Conservation (phyloP, 2,329 filamentous ascomycete species). For the Cladosporium sphaerospermum region DNA sequence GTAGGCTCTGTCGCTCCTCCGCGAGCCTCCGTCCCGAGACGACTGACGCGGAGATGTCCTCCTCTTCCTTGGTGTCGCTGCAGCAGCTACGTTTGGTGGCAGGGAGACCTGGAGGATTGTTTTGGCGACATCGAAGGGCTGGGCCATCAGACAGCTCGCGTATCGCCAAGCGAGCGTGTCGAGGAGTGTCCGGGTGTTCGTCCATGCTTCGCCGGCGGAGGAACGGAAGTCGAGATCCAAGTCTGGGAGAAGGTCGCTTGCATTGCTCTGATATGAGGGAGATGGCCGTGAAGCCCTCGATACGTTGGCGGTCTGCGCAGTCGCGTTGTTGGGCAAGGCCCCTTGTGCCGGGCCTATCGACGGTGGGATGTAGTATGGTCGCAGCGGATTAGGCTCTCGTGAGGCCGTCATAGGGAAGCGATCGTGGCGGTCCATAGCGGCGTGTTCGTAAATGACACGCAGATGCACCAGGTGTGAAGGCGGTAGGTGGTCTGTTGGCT, state of each 20-base stretch:
- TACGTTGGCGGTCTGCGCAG: conserved; percentile 36
- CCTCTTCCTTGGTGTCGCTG: conserved; percentile 26
- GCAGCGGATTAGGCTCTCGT: conserved; percentile 55
- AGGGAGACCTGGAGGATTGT: conserved; percentile 74
- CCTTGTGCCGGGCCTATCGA: conserved; percentile 48
- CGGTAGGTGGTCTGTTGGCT: too few species aligned
- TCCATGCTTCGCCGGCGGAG: conserved; percentile 29
- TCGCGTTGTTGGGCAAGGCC: conserved; percentile 42
- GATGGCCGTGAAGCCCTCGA: conserved; percentile 34
- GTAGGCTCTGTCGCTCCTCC: conserved; percentile 13
- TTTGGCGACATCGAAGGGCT: conserved; percentile 97
- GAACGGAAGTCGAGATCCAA: conserved; percentile 65
- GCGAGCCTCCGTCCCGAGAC: not conserved
- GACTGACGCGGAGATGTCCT: conserved; percentile 15
- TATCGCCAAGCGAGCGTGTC: conserved; percentile 92
- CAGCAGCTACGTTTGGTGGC: conserved; percentile 26
- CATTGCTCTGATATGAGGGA: conserved; percentile 52
- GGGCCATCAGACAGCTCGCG: conserved; percentile 76
- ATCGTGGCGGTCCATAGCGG: conserved; percentile 18
- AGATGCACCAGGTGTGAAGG: too few species aligned
- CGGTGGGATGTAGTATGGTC: conserved; percentile 66
- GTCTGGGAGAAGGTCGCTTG: conserved; percentile 81
- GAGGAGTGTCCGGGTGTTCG: conserved; percentile 60
- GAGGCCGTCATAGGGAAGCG: conserved; percentile 37
- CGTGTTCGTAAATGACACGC: not conserved